Conservation (phyloP, 352 stramenopile genomes). For the Lagenidium sp. region DNA sequence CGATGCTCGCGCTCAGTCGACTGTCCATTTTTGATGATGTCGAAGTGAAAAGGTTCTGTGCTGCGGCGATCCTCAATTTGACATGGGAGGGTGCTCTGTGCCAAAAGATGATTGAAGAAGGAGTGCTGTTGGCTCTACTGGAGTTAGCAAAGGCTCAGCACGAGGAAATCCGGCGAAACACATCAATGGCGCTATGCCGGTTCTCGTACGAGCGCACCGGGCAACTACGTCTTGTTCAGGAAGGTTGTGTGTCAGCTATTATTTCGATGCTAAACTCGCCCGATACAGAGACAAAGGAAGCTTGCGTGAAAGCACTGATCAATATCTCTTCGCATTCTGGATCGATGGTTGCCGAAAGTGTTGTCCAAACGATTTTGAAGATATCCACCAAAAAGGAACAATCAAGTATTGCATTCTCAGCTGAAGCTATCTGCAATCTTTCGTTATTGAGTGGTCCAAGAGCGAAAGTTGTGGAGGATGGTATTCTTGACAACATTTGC, state of each 20-base stretch:
- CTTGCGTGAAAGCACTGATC: constrained; percentile 78
- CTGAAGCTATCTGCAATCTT: constrained; percentile 71
- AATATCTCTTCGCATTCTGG: constrained; percentile 73
- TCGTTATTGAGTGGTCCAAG: constrained; percentile 58
- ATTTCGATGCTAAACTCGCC: constrained; percentile 79
- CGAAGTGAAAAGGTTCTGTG: constrained; percentile 77
- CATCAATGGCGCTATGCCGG: constrained; percentile 75
- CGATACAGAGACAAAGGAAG: constrained; percentile 73
- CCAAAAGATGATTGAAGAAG: constrained; percentile 61
- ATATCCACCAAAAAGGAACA: constrained; percentile 61
- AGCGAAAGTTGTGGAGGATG: constrained; percentile 69
- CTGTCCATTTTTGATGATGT: constrained; percentile 74
- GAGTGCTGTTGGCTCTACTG: constrained; percentile 53
- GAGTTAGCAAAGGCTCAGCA: constrained; percentile 74
- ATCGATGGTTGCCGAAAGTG: constrained; percentile 49
- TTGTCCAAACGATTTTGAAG: constrained; percentile 72
- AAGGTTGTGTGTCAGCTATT: constrained; percentile 76
- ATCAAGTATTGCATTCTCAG: constrained; percentile 41
- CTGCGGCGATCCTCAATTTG: constrained; percentile 74
- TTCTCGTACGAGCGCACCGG: constrained; percentile 70
- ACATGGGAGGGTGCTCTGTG: constrained; percentile 38
- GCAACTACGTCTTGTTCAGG: constrained; percentile 64
- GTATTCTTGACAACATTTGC: constrained; percentile 68
- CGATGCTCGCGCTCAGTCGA: constrained; percentile 59
- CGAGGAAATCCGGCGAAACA: constrained; percentile 74